These are phyloP conservation scores for Withania somnifera DNA, from an alignment of 305 asterid species.

Conservation along the genomic window DNA sequence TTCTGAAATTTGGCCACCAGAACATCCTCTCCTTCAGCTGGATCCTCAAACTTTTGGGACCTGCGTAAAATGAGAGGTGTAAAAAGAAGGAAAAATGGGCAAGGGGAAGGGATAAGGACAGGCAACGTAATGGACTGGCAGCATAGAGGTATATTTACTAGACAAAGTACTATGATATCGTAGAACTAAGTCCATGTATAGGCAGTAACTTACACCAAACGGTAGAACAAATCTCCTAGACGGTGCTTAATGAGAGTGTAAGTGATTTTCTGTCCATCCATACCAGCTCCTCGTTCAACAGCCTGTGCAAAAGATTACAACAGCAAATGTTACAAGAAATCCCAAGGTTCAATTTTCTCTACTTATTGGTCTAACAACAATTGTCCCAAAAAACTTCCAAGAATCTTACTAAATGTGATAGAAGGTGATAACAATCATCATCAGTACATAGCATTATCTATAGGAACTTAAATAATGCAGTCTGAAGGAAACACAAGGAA, in stretches of 20 bases:
- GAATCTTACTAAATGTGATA: neutral
- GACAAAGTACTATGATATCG: neutral
- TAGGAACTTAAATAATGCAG: neutral
- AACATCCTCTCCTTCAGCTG: conserved; percentile 89
- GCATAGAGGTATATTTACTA: neutral
- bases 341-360: neutral
- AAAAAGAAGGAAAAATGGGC: neutral
- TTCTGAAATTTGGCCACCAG: conserved; percentile 68
- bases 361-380: neutral
- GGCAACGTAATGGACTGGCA: neutral
- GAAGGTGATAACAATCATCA: neutral
- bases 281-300: conserved; percentile 95
- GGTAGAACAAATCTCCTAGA: conserved; percentile 83
- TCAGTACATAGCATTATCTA: neutral
- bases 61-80: conserved; percentile 26
- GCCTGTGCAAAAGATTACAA: conserved; percentile 43
- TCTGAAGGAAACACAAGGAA: neutral
- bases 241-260: conserved; percentile 89
- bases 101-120: neutral
- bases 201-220: conserved; percentile 74
- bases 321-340: neutral
- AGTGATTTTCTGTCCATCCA: conserved; percentile 94
- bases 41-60: conserved; percentile 96
- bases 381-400: neutral
- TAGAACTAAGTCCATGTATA: neutral